Evolutionary conservation across 805 yeast species (phyloP), one percentile per base, ranked within the genome.

Genomic region (Candida corydali): DNA sequence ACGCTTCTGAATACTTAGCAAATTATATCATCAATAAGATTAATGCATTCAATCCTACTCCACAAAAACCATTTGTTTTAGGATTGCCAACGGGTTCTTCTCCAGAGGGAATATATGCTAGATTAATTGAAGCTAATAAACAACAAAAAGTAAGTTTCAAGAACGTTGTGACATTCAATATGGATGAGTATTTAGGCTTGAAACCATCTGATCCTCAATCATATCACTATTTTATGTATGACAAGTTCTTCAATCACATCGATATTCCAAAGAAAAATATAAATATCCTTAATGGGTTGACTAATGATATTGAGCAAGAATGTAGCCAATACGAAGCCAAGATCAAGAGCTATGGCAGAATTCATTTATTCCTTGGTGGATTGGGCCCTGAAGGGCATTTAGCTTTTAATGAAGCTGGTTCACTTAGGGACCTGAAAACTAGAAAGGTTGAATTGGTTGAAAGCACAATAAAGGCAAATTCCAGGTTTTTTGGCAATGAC

Each of bases 41-140:
- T 52, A 71, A 59, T 41, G 51, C 45, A 0, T 75, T 74, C 40
- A 44, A 40, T 2, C 80, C 81, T 10, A 62, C 76, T 9, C 46
- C 67, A 3, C 38, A 45, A 2, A 62, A 53, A 29, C 80, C 81
- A 11, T 74, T 70, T 47, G 77, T 77, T 1, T 49, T 76, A 29
- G 82, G 82, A 2, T 65, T 77, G 32, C 82, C 82, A 22, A 76
- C 81, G 3, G 82, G 82, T 3, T 75, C 80, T 4, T 74, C 80
- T 4, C 81, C 82, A 10, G 79, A 74, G 48, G 73, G 71, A 3
- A 71, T 76, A 9, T 76, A 76, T 49, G 59, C 65, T 34, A 52
- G 56, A 32, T 57, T 76, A 28, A 68, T 76, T 17, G 56, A 57
- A 32, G 69, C 69, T 8, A 59, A 75, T 55, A 60, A 63, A 38